phyloP scores from a whole-genome alignment of 2,329 filamentous ascomycete species.

The Sarocladiaceae sp. region DNA sequence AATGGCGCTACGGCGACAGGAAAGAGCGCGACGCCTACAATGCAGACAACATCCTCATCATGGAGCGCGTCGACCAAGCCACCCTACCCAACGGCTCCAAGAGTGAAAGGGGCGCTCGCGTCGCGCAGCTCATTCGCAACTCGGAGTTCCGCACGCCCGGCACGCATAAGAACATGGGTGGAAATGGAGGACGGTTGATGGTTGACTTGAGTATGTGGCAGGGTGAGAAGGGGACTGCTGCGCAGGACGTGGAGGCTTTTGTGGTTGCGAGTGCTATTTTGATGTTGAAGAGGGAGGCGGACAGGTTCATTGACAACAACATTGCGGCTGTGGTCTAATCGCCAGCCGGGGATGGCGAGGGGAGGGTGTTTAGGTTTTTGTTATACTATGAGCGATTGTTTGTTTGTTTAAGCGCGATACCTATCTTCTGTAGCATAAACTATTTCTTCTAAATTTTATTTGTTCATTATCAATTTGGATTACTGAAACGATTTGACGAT shows the following conservation, averaged over 20 bases:
- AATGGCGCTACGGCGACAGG: slow-evolving; percentile 17
- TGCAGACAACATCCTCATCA: slow-evolving; percentile 16
- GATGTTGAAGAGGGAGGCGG: slow-evolving; percentile 20
- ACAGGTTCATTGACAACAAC: slow-evolving; percentile 17
- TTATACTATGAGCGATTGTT: too few species aligned
- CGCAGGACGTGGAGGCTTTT: slow-evolving; percentile 16
- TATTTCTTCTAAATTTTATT: too few species aligned
- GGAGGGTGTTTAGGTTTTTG: too few species aligned
- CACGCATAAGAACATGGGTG: slow-evolving; percentile 15
- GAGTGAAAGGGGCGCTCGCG: slow-evolving; percentile 11
- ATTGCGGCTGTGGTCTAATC: slow-evolving; percentile 14
- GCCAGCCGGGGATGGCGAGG: too few species aligned
- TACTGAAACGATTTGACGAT: too few species aligned
- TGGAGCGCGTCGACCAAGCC: slow-evolving; percentile 14
- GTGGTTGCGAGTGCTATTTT: slow-evolving; percentile 17
- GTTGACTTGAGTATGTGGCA: slow-evolving; percentile 17
- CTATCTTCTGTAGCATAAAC: too few species aligned
- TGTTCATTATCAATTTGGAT: too few species aligned
- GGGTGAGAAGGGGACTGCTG: slow-evolving; percentile 11
- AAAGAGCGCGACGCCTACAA: slow-evolving; percentile 13
- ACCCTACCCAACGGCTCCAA: slow-evolving; percentile 6
- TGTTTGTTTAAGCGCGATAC: too few species aligned
- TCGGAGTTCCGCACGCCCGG: slow-evolving; percentile 17
- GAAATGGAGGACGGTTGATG: slow-evolving; percentile 19
- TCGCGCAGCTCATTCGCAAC: slow-evolving; percentile 18